Percentiles rank a stretch among this genome's conserved stretches.
Evolutionary conservation across 176 grass and related monocot species (phyloP).

Genomic region (Melocanna baccifera): DNA sequence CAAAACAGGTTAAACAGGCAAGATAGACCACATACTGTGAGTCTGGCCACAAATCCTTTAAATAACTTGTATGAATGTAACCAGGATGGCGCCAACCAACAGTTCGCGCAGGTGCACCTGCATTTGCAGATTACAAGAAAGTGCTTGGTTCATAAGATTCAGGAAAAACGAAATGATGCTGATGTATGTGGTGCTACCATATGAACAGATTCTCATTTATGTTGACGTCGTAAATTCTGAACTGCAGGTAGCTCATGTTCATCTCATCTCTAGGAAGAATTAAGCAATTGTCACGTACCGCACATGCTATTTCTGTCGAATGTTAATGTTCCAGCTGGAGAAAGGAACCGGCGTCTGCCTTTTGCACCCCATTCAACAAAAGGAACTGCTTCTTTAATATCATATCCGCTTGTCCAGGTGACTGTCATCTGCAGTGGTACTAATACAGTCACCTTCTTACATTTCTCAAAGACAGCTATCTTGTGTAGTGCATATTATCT

Average conservation of each 20-base stretch:
- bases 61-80: conserved; percentile 81
- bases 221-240: not conserved
- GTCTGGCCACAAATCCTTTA: conserved; percentile 94
- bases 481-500: not conserved
- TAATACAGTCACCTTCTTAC: not conserved
- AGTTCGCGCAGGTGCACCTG: conserved; percentile 72
- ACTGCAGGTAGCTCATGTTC: not conserved
- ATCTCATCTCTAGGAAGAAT: not conserved
- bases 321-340: conserved; percentile 69
- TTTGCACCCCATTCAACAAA: conserved; percentile 79
- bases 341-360: conserved; percentile 35
- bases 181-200: not conserved
- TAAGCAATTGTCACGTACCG: conserved; percentile 31
- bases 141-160: not conserved
- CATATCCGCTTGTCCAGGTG: conserved; percentile 90
- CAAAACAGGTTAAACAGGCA: not conserved
- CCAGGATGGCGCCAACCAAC: conserved; percentile 97
- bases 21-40: conserved; percentile 40
- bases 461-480: not conserved
- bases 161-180: not conserved
- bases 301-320: conserved; percentile 76
- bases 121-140: conserved; percentile 27
- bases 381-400: conserved; percentile 55
- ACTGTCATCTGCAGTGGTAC: conserved; percentile 58
- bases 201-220: not conserved